These are phyloP conservation scores for Fusarium acutatum DNA, from an alignment of 2,329 filamentous ascomycete species.

Conservation along the genomic window DNA sequence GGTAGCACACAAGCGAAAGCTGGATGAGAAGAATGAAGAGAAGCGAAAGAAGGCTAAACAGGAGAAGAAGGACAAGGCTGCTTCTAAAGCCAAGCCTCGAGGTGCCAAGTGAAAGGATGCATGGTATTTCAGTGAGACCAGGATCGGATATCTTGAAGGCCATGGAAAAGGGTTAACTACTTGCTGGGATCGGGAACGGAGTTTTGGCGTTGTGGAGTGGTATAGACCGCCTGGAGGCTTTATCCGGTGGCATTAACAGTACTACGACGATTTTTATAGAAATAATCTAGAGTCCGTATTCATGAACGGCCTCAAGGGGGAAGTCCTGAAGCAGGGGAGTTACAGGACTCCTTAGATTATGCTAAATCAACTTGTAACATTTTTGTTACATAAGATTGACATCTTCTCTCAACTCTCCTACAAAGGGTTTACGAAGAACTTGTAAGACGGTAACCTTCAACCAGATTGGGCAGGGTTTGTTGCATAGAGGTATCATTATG, in stretches of 20 bases:
- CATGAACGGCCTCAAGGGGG: background rate
- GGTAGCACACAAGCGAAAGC: constrained; percentile 86
- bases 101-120: constrained; percentile 53
- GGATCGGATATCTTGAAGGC: background rate
- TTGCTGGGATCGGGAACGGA: constrained; percentile 18
- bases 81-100: constrained; percentile 85
- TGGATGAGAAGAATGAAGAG: constrained; percentile 89
- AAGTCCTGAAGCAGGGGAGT: background rate
- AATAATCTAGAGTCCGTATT: background rate
- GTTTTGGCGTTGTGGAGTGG: constrained; percentile 36
- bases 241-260: background rate
- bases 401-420: background rate
- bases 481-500: background rate
- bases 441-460: background rate
- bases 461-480: background rate
- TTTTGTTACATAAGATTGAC: background rate
- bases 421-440: background rate
- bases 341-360: too few relatives aligned
- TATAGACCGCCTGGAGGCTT: background rate
- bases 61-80: constrained; percentile 95
- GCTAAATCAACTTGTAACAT: background rate
- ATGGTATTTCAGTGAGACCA: background rate
- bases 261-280: constrained; percentile 2
- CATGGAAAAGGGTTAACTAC: background rate
- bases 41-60: constrained; percentile 96